Conservation (phyloP, 2,329 filamentous ascomycete species). For the Talaromyces sp. region DNA sequence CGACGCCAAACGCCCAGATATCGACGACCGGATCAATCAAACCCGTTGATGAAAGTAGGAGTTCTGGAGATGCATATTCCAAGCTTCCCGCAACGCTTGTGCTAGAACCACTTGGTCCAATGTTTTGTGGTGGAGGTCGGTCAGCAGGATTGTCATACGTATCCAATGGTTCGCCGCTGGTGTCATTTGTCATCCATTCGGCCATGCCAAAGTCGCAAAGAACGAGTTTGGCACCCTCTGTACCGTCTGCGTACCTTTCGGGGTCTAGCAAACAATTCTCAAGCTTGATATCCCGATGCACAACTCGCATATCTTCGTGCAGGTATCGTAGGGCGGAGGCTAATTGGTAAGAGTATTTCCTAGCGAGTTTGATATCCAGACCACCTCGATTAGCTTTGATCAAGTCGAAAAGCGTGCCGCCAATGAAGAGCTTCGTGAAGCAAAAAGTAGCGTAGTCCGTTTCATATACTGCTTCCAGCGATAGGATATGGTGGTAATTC, state of each 20-base stretch:
- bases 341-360: conserved; percentile 60
- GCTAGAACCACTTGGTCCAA: conserved; percentile 55
- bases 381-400: conserved; percentile 56
- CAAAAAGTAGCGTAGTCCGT: conserved; percentile 67
- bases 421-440: conserved; percentile 62
- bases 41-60: conserved; percentile 39
- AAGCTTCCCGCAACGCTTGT: conserved; percentile 60
- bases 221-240: conserved; percentile 54
- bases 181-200: conserved; percentile 60
- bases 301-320: conserved; percentile 63
- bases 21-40: conserved; percentile 55
- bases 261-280: conserved; percentile 65
- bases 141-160: conserved; percentile 47
- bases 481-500: conserved; percentile 59
- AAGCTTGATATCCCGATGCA: conserved; percentile 66
- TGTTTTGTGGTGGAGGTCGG: conserved; percentile 48
- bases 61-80: conserved; percentile 51
- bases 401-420: conserved; percentile 63
- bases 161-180: conserved; percentile 49
- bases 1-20: conserved; percentile 65
- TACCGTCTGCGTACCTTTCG: conserved; percentile 45
- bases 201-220: conserved; percentile 69
- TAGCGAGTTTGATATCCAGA: conserved; percentile 51
- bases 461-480: conserved; percentile 62
- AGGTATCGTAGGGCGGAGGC: conserved; percentile 63